Percentiles rank a stretch among this genome's conserved stretches.
Evolutionary conservation across 208 protist genomes (phyloP).

Genomic region (Leishmania braziliensis): DNA sequence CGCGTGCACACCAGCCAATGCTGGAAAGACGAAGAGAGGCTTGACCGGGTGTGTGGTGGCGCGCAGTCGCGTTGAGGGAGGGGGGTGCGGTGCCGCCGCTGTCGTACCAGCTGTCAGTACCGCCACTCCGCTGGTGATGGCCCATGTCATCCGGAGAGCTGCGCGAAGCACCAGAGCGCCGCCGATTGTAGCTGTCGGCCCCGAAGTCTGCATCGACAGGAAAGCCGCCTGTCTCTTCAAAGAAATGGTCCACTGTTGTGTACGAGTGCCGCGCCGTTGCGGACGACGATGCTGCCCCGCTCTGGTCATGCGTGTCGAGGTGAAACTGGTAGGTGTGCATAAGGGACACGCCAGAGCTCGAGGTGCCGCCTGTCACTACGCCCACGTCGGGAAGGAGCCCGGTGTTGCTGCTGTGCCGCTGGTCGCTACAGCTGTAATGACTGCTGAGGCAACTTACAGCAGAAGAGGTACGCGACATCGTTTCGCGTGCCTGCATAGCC

Average conservation of each 20-base stretch:
- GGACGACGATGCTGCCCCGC: background rate
- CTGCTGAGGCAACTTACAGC: constrained; percentile 1
- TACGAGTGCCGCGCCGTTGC: constrained; percentile 13
- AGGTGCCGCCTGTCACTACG: constrained; percentile 9
- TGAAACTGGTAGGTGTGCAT: constrained; percentile 15
- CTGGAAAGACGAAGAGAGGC: background rate
- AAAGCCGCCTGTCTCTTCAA: constrained; percentile 6
- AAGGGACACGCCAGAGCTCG: constrained; percentile 7
- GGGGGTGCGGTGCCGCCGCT: background rate
- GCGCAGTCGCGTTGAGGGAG: background rate
- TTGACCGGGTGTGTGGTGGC: background rate
- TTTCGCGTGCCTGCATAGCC: background rate
- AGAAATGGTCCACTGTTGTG: background rate
- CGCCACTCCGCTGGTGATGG: background rate
- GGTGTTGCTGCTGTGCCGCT: background rate
- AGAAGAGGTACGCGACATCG: constrained; percentile 2
- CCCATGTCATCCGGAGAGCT: background rate
- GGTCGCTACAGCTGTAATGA: background rate
- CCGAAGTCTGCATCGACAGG: constrained; percentile 4
- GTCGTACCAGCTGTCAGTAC: background rate
- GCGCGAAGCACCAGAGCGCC: background rate
- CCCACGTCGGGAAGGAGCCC: constrained; percentile 7
- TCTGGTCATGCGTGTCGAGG: background rate
- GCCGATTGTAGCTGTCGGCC: background rate
- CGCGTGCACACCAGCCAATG: background rate